A percentile compares a stretch with the other conserved stretches of the same genome.
phyloP scores from a whole-genome alignment of 2,329 filamentous ascomycete species.

The Cladorrhinum sp. region DNA sequence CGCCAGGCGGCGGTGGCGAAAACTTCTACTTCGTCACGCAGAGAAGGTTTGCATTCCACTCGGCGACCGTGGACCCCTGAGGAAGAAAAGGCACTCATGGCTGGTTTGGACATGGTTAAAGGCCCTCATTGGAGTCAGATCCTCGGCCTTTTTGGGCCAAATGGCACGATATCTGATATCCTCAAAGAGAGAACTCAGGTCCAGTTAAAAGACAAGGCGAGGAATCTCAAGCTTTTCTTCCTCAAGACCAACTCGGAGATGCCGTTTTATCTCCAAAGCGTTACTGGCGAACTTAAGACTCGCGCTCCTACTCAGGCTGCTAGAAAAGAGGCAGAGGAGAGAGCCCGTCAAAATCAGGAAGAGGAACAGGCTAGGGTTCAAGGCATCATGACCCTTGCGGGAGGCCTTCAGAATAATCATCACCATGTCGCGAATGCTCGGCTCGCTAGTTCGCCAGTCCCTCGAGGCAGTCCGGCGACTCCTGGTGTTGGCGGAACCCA shows the following conservation, averaged over 20 bases:
- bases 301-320: conserved; percentile 73
- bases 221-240: conserved; percentile 88
- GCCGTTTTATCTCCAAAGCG: conserved; percentile 80
- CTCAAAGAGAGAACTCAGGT: conserved; percentile 88
- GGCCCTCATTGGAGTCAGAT: conserved; percentile 95
- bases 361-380: conserved; percentile 60
- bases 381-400: conserved; percentile 56
- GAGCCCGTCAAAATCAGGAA: conserved; percentile 55
- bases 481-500: conserved; percentile 11
- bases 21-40: conserved; percentile 51
- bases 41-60: conserved; percentile 58
- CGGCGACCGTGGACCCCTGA: conserved; percentile 83
- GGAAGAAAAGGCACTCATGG: conserved; percentile 87
- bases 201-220: conserved; percentile 86
- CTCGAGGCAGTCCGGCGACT: conserved; percentile 15
- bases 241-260: conserved; percentile 89
- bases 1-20: conserved; percentile 58
- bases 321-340: conserved; percentile 64
- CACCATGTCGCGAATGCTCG: conserved; percentile 11
- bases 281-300: conserved; percentile 87
- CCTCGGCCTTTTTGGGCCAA: conserved; percentile 74
- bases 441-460: conserved; percentile 11
- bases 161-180: conserved; percentile 76
- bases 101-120: conserved; percentile 81
- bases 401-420: conserved; percentile 47